phyloP scores from a whole-genome alignment of 768 basidiomycete species.

The Lentinus tigrinus region DNA sequence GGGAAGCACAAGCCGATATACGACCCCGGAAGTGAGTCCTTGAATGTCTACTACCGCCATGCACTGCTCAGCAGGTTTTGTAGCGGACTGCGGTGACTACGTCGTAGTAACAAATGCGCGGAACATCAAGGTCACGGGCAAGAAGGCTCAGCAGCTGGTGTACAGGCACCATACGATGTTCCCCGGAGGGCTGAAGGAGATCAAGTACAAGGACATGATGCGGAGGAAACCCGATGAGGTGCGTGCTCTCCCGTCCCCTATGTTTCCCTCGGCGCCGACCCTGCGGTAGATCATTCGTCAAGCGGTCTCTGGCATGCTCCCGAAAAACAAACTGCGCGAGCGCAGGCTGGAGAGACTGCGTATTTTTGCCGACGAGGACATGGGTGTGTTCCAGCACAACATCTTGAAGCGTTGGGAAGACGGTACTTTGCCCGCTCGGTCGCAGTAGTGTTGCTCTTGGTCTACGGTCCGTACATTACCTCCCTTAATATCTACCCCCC shows the following conservation, averaged over 20 bases:
- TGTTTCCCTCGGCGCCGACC: neutral
- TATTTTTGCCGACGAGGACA: slow-evolving; percentile 79
- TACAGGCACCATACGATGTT: slow-evolving; percentile 92
- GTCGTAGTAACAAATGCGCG: slow-evolving; percentile 91
- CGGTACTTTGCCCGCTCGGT: slow-evolving; percentile 47
- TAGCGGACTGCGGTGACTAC: slow-evolving; percentile 98
- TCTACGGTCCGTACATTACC: neutral
- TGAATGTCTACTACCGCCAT: neutral
- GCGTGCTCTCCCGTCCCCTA: slow-evolving; percentile 27
- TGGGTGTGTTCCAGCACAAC: slow-evolving; percentile 76
- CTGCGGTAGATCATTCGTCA: slow-evolving; percentile 80
- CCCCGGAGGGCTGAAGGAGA: slow-evolving; percentile 92
- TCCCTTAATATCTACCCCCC: slow-evolving; percentile 3
- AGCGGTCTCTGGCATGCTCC: slow-evolving; percentile 97
- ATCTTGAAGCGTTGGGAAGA: slow-evolving; percentile 84
- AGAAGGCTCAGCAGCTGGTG: slow-evolving; percentile 82
- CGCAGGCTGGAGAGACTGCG: slow-evolving; percentile 83
- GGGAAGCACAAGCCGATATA: slow-evolving; percentile 99
- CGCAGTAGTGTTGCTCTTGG: neutral
- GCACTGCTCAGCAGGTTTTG: neutral
- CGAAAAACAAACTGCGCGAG: slow-evolving; percentile 95
- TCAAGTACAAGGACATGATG: slow-evolving; percentile 83
- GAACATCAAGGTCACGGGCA: slow-evolving; percentile 82
- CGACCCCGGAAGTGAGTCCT: slow-evolving; percentile 81
- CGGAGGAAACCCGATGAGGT: slow-evolving; percentile 87